Conservation (phyloP, 2,329 filamentous ascomycete species). For the Myriosclerotinia duriaeana region DNA sequence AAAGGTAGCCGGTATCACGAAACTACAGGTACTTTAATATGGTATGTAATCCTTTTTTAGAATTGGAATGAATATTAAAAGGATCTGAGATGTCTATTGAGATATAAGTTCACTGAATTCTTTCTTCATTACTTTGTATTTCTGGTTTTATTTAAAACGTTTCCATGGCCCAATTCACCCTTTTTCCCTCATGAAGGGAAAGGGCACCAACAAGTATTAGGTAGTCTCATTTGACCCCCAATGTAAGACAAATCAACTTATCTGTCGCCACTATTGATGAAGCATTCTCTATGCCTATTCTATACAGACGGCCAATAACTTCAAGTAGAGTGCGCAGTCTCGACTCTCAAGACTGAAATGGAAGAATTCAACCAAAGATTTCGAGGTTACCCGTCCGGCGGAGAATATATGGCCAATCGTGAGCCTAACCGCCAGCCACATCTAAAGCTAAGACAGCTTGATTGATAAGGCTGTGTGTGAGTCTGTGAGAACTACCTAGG, state of each 20-base stretch:
- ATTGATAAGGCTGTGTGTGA: slow-evolving; percentile 10
- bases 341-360: not conserved
- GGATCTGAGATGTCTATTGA: too few relatives aligned
- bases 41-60: too few relatives aligned
- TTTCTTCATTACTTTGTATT: too few relatives aligned
- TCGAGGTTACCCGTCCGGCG: not conserved
- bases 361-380: not conserved
- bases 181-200: not conserved
- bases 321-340: not conserved
- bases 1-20: not conserved
- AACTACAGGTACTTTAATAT: too few relatives aligned
- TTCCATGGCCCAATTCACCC: too few relatives aligned
- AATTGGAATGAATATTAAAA: too few relatives aligned
- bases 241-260: not conserved
- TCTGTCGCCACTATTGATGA: not conserved
- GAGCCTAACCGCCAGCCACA: slow-evolving; percentile 1
- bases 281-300: not conserved
- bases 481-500: too few relatives aligned
- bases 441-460: slow-evolving; percentile 4
- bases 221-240: too few relatives aligned
- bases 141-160: too few relatives aligned
- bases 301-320: not conserved
- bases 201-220: too few relatives aligned
- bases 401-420: slow-evolving; percentile 10
- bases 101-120: too few relatives aligned